Percentiles rank a stretch among this genome's conserved stretches.
phyloP scores from a whole-genome alignment of 371 early-diverging fungal genomes.

The Mucor saturninus region DNA sequence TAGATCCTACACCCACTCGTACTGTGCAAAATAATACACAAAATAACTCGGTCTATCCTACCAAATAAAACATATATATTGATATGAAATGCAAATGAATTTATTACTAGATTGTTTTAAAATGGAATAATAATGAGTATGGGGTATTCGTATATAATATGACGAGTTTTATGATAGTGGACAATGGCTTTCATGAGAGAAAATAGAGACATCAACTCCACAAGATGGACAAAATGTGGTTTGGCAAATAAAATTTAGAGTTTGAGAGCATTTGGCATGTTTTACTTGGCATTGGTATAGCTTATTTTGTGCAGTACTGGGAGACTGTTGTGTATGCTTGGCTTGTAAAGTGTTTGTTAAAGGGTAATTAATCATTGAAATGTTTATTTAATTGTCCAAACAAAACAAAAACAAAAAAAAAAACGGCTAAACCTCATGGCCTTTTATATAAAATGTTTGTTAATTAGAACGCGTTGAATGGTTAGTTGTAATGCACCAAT shows the following conservation, averaged over 20 bases:
- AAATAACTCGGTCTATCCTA: neutral
- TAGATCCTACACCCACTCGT: conserved; percentile 5
- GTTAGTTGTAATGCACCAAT: neutral
- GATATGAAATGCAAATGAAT: neutral
- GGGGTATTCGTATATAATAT: neutral
- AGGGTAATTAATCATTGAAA: neutral
- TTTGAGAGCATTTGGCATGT: neutral
- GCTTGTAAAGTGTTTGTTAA: neutral
- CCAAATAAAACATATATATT: neutral
- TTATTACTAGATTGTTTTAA: neutral
- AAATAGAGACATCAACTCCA: conserved; percentile 27
- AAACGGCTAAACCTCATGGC: too few species aligned
- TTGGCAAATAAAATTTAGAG: neutral
- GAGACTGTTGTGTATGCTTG: neutral
- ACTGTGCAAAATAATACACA: neutral
- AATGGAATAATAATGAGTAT: conserved; percentile 3
- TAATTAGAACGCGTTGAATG: too few species aligned
- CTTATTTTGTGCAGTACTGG: too few species aligned
- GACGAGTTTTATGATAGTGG: neutral
- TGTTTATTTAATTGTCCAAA: neutral
- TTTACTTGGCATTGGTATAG: neutral
- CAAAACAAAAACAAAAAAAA: neutral
- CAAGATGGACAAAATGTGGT: conserved; percentile 17
- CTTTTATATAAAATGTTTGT: too few species aligned
- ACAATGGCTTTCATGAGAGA: conserved; percentile 25